Evolutionary conservation across 805 yeast genomes (phyloP).

Genomic region (Ogataea polymorpha): DNA sequence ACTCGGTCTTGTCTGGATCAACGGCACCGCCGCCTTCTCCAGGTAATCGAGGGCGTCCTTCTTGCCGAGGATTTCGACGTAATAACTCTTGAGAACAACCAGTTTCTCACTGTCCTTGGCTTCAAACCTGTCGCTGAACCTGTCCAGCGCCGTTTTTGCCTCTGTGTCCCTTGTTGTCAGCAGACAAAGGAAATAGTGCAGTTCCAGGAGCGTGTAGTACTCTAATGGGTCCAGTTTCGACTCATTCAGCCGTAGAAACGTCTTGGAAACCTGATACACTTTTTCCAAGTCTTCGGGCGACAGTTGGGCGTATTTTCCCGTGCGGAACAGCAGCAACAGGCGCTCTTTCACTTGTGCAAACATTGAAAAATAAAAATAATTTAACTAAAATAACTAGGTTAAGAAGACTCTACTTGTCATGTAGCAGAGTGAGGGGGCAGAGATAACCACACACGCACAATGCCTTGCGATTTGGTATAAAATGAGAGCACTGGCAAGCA

Average conservation of each 20-base stretch:
- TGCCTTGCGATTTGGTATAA: too few relatives aligned
- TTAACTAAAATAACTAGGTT: too few relatives aligned
- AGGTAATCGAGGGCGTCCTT: constrained; percentile 38
- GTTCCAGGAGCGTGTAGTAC: constrained; percentile 57
- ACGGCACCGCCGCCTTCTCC: constrained; percentile 12
- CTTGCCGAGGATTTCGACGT: constrained; percentile 50
- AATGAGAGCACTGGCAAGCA: too few relatives aligned
- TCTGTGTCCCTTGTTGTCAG: constrained; percentile 62
- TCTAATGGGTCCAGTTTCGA: constrained; percentile 41
- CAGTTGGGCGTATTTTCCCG: constrained; percentile 49
- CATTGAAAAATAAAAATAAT: constrained; percentile 5
- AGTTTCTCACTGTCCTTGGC: constrained; percentile 50
- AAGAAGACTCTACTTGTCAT: too few relatives aligned
- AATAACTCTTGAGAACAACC: constrained; percentile 50
- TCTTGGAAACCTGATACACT: constrained; percentile 38
- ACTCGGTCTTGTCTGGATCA: constrained; percentile 20
- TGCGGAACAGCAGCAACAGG: constrained; percentile 46
- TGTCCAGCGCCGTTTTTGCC: constrained; percentile 64
- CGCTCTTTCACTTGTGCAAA: constrained; percentile 28
- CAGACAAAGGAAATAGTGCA: constrained; percentile 66
- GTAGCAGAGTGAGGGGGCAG: too few relatives aligned
- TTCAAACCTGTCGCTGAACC: constrained; percentile 66
- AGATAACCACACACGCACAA: too few relatives aligned
- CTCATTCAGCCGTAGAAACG: constrained; percentile 30
- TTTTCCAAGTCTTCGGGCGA: constrained; percentile 42